These are phyloP conservation scores for Pseudopyricularia javanii DNA, from an alignment of 2,329 filamentous ascomycete genomes.

Conservation along the genomic window DNA sequence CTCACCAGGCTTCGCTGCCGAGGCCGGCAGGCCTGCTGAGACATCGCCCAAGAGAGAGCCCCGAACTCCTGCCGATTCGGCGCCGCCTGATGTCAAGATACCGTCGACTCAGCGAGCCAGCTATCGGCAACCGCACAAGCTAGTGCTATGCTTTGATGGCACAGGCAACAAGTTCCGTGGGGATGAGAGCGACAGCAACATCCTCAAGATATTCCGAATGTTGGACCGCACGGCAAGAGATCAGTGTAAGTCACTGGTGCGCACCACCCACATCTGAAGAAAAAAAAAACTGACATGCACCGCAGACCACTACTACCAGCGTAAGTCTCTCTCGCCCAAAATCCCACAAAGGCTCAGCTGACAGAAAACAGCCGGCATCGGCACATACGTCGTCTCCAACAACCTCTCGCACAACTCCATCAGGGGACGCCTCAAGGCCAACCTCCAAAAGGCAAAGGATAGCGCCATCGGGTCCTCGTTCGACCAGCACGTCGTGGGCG, in stretches of 20 bases:
- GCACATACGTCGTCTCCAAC: conserved; percentile 55
- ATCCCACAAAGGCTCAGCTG: too few relatives aligned
- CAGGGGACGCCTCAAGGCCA: conserved; percentile 46
- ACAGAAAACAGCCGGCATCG: conserved; percentile 45
- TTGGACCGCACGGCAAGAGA: conserved; percentile 49
- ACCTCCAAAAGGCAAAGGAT: conserved; percentile 64
- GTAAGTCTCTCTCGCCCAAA: conserved; percentile 28
- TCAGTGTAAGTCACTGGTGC: conserved; percentile 32
- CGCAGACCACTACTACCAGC: conserved; percentile 48
- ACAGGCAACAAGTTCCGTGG: conserved; percentile 53
- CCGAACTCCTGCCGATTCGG: not conserved
- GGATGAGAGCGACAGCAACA: conserved; percentile 51
- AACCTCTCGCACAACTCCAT: conserved; percentile 45
- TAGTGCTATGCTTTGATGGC: conserved; percentile 51
- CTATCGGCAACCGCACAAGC: conserved; percentile 23
- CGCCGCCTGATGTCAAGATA: not conserved
- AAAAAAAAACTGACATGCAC: not conserved
- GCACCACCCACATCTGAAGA: not conserved
- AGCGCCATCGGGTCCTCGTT: conserved; percentile 71
- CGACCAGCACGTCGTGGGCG: conserved; percentile 71
- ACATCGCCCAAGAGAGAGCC: not conserved
- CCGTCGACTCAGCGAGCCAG: not conserved
- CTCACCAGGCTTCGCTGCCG: not conserved
- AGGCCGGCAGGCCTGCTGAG: not conserved
- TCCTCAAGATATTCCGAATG: conserved; percentile 61